Conservation (phyloP, 768 basidiomycete species). For the Boletus tomentosulus region DNA sequence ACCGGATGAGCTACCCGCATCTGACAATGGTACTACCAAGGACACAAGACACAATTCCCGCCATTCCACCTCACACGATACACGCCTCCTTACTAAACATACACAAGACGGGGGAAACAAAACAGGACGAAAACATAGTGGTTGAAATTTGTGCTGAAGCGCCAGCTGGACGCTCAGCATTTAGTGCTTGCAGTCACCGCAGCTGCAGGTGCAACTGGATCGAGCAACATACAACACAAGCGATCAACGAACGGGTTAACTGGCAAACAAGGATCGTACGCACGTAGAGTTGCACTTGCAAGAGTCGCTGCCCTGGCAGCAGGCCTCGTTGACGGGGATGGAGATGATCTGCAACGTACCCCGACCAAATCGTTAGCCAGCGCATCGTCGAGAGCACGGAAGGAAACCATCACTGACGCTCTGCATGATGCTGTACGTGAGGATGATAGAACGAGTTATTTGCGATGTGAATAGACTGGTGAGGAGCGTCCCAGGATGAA, state of each 20-base stretch:
- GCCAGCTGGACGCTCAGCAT: neutral
- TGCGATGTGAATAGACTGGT: neutral
- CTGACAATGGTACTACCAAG: neutral
- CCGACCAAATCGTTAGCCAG: neutral
- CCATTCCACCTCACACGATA: neutral
- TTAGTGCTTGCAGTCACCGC: neutral
- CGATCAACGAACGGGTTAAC: neutral
- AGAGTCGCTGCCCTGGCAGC: neutral
- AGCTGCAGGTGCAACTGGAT: neutral
- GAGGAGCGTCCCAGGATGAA: neutral
- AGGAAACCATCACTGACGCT: constrained; percentile 1
- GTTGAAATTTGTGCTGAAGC: neutral
- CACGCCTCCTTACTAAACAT: neutral
- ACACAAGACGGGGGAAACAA: neutral
- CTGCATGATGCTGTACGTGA: constrained; percentile 10
- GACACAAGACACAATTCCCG: neutral
- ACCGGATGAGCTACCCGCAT: too few species aligned
- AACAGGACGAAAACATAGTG: neutral
- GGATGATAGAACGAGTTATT: neutral
- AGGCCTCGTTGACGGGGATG: constrained; percentile 5
- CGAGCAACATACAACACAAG: neutral
- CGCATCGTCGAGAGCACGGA: neutral
- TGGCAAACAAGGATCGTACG: neutral
- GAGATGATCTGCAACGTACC: neutral
- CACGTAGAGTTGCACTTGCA: neutral